Conservation (phyloP, 1,284 basidiomycete species). For the Termitomyces sp. region DNA sequence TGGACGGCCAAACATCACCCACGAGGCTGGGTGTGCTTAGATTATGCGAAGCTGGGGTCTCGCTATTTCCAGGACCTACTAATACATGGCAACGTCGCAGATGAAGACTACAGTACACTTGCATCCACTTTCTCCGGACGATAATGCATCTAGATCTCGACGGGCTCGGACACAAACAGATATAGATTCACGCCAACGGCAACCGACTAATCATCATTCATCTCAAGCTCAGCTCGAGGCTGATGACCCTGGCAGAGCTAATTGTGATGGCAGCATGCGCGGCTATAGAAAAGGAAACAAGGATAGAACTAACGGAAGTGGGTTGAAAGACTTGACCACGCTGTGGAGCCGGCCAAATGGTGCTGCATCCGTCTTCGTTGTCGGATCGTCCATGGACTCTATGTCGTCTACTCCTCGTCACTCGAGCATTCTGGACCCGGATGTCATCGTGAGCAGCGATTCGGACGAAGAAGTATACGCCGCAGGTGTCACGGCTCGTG, state of each 20-base stretch:
- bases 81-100: constrained; percentile 29
- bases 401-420: constrained; percentile 11
- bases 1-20: neutral
- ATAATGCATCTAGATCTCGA: constrained; percentile 38
- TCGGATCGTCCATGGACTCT: constrained; percentile 43
- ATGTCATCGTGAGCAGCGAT: constrained; percentile 28
- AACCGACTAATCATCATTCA: constrained; percentile 48
- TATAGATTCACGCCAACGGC: constrained; percentile 8
- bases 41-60: constrained; percentile 7
- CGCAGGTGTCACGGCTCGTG: constrained; percentile 32
- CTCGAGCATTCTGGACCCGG: constrained; percentile 21
- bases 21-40: constrained; percentile 7
- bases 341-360: constrained; percentile 29
- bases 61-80: neutral
- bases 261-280: constrained; percentile 62
- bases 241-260: constrained; percentile 30
- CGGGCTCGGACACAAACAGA: constrained; percentile 32
- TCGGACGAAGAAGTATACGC: constrained; percentile 21
- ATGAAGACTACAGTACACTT: constrained; percentile 53
- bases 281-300: constrained; percentile 42
- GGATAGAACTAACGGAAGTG: constrained; percentile 22
- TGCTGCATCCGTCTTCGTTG: constrained; percentile 47
- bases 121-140: constrained; percentile 59
- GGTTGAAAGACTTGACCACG: constrained; percentile 25
- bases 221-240: constrained; percentile 54